Percentiles rank a stretch among this genome's conserved stretches.
phyloP scores from a whole-genome alignment of 768 basidiomycete species.

The Rhizopogon vulgaris region DNA sequence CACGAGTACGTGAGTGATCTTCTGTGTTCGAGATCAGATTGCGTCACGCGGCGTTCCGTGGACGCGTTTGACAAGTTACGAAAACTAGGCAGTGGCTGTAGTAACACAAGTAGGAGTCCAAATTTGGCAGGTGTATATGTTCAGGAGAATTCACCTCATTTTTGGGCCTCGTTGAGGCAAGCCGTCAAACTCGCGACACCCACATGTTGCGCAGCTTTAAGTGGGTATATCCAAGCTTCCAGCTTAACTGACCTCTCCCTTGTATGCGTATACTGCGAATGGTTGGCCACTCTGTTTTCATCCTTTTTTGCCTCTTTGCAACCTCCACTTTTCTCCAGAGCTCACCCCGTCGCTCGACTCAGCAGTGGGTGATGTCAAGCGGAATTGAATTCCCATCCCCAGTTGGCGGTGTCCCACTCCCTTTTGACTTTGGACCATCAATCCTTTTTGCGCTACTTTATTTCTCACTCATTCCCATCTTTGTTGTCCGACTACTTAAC shows the following conservation, averaged over 20 bases:
- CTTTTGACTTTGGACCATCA: slow-evolving; percentile 36
- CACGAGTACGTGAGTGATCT: no score
- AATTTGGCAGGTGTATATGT: slow-evolving; percentile 1
- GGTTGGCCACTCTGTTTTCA: neutral
- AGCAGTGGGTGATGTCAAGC: slow-evolving; percentile 4
- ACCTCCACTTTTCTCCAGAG: neutral
- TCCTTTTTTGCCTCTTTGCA: neutral
- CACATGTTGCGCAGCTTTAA: slow-evolving; percentile 2
- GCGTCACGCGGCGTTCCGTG: no score
- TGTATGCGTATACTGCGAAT: neutral
- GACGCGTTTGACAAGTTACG: no score
- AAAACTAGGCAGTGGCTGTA: no score
- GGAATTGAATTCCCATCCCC: slow-evolving; percentile 33
- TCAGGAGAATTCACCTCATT: neutral
- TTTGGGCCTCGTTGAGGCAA: slow-evolving; percentile 2
- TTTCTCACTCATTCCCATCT: slow-evolving; percentile 30
- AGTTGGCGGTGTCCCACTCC: slow-evolving; percentile 36
- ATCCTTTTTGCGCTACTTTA: slow-evolving; percentile 37
- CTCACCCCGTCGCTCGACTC: neutral
- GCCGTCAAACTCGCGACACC: slow-evolving; percentile 1
- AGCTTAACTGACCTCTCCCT: no score
- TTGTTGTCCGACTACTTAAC: slow-evolving; percentile 27
- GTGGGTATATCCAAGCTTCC: neutral
- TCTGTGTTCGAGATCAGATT: no score
- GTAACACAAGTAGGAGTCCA: neutral